Evolutionary conservation across 2,329 filamentous ascomycete genomes (phyloP).

Genomic region (Curvularia eragrostidis): DNA sequence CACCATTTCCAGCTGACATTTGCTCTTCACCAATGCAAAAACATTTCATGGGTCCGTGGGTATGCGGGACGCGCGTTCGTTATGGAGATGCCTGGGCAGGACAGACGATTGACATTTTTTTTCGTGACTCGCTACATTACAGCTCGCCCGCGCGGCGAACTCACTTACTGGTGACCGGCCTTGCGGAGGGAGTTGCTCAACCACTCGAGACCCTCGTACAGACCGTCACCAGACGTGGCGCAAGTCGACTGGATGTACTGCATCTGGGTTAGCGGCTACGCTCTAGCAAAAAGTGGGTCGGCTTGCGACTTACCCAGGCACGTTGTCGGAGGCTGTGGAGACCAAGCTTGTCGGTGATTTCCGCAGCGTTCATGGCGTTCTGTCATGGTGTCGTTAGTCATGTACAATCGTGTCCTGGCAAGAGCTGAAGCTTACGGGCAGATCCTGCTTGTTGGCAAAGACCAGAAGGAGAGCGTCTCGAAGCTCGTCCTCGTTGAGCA

Average conservation of each 20-base stretch:
- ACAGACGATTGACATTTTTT: constrained; percentile 41
- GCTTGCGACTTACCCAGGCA: constrained; percentile 80
- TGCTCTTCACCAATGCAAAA: constrained; percentile 40
- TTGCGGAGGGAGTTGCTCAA: constrained; percentile 63
- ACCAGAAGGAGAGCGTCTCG: constrained; percentile 92
- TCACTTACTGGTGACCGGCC: constrained; percentile 59
- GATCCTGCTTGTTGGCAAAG: constrained; percentile 99
- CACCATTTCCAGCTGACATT: constrained; percentile 45
- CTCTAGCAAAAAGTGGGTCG: neutral
- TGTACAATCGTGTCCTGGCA: neutral
- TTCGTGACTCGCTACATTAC: constrained; percentile 33
- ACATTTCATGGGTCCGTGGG: constrained; percentile 39
- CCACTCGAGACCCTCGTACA: constrained; percentile 93
- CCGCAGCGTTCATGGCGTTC: constrained; percentile 99
- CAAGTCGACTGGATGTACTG: constrained; percentile 99
- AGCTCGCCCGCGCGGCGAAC: constrained; percentile 14
- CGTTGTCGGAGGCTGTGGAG: constrained; percentile 98
- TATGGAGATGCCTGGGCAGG: constrained; percentile 30
- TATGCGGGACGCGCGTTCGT: constrained; percentile 35
- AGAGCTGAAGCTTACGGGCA: constrained; percentile 66
- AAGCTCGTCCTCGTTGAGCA: constrained; percentile 98
- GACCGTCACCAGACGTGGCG: constrained; percentile 97
- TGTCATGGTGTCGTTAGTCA: constrained; percentile 50
- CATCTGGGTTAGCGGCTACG: constrained; percentile 30
- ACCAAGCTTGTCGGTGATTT: constrained; percentile 99